Percentiles rank a stretch among this genome's conserved stretches.
Conservation (phyloP, 2,329 filamentous ascomycete genomes). For the Penicillium rolfsii region DNA sequence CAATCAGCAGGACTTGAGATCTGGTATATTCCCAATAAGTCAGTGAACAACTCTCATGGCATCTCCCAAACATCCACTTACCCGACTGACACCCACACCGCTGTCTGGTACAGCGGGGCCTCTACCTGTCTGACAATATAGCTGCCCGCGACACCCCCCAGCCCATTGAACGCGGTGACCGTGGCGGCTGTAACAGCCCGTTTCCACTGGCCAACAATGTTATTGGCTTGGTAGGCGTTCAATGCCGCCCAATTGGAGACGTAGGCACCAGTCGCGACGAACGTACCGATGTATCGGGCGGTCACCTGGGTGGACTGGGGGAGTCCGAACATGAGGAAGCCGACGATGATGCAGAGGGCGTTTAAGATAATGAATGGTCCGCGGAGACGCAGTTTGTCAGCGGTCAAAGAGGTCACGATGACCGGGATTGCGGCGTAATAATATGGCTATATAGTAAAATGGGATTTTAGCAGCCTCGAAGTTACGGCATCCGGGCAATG, state of each 20-base stretch:
- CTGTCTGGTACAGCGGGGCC: conserved; percentile 65
- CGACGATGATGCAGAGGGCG: conserved; percentile 62
- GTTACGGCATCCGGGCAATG: not conserved
- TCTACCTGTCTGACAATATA: conserved; percentile 66
- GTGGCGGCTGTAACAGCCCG: conserved; percentile 64
- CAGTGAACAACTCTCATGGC: not conserved
- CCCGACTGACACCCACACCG: conserved; percentile 69
- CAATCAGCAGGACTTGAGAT: conserved; percentile 64
- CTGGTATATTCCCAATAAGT: conserved; percentile 27
- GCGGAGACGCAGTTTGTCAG: conserved; percentile 63
- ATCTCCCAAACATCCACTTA: conserved; percentile 17
- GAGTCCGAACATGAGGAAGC: conserved; percentile 69
- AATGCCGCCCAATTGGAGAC: conserved; percentile 71
- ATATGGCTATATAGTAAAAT: conserved; percentile 54
- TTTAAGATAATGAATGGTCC: conserved; percentile 69
- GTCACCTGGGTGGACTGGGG: conserved; percentile 56
- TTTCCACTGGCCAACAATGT: conserved; percentile 67
- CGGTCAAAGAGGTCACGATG: conserved; percentile 63
- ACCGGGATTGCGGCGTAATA: conserved; percentile 69
- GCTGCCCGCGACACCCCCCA: conserved; percentile 67
- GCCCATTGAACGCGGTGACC: conserved; percentile 64
- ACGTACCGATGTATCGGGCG: conserved; percentile 67
- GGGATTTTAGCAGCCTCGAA: not conserved
- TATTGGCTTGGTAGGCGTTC: conserved; percentile 66
- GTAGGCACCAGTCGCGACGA: conserved; percentile 68